These are phyloP conservation scores for Gardenia jasminoides DNA, from an alignment of 257 asterid species.

Conservation along the genomic window DNA sequence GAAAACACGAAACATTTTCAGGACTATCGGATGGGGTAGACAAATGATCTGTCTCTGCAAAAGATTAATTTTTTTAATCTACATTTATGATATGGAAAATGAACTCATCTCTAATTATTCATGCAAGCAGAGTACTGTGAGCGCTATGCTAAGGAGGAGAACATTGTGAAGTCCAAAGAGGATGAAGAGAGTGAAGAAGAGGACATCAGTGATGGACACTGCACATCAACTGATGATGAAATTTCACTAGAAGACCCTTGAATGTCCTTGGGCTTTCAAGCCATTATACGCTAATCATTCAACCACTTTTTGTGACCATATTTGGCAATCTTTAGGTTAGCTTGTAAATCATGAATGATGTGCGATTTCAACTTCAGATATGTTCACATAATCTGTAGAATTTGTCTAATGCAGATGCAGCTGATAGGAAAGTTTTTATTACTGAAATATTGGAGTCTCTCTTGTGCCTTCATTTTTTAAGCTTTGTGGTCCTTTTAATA, in stretches of 20 bases:
- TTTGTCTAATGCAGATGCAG: neutral
- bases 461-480: neutral
- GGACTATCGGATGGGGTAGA: neutral
- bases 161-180: conserved; percentile 28
- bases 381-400: neutral
- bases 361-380: neutral
- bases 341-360: conserved; percentile 17
- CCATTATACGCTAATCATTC: neutral
- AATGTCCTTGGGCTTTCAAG: neutral
- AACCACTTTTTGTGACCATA: too few species aligned
- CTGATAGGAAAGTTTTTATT: neutral
- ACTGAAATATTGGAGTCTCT: neutral
- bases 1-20: neutral
- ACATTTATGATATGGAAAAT: neutral
- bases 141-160: conserved; percentile 77
- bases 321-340: neutral
- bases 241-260: conserved; percentile 53
- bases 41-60: neutral
- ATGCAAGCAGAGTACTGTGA: conserved; percentile 64
- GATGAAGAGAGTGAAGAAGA: conserved; percentile 65
- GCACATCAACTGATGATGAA: conserved; percentile 54
- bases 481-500: too few species aligned
- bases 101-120: neutral
- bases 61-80: neutral
- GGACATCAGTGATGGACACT: conserved; percentile 55